Percentiles rank a stretch among this genome's conserved stretches.
Conservation (phyloP, 768 basidiomycete species). For the Leccinum subgranulosum region DNA sequence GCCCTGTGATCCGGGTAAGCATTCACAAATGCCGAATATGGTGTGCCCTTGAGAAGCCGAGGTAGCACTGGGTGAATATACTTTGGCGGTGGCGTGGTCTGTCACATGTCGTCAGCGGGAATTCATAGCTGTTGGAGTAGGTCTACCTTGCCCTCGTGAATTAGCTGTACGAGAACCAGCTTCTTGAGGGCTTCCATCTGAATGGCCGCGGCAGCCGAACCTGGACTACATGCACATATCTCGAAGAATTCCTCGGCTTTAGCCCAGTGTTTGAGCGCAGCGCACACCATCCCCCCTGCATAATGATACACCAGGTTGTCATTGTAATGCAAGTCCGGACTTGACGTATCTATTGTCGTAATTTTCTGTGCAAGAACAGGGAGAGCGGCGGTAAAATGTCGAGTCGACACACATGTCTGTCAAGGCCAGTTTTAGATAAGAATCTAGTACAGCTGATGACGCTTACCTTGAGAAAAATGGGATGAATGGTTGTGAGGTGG, state of each 20-base stretch:
- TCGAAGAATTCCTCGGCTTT: constrained; percentile 79
- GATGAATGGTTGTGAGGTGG: constrained; percentile 69
- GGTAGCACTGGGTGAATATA: constrained; percentile 61
- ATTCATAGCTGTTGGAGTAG: too few relatives aligned
- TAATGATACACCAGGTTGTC: constrained; percentile 89
- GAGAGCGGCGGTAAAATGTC: constrained; percentile 53
- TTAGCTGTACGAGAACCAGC: constrained; percentile 72
- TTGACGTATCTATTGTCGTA: constrained; percentile 53
- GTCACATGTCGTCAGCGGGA: not conserved
- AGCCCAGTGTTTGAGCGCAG: constrained; percentile 60
- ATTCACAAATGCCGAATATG: constrained; percentile 61
- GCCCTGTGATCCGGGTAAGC: constrained; percentile 59
- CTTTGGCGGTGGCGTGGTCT: constrained; percentile 57
- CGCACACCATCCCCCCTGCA: constrained; percentile 66
- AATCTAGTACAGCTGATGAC: not conserved
- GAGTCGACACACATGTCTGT: constrained; percentile 56
- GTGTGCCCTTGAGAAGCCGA: constrained; percentile 62
- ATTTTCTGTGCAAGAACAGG: constrained; percentile 64
- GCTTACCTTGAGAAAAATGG: constrained; percentile 61
- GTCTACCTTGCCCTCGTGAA: constrained; percentile 68
- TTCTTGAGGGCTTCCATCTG: constrained; percentile 90
- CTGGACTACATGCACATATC: constrained; percentile 67
- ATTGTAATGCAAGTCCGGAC: constrained; percentile 69
- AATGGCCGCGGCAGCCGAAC: constrained; percentile 54
- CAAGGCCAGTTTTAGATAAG: not conserved